phyloP scores from a whole-genome alignment of 2,329 filamentous ascomycete species.

The Ciborinia camelliae region DNA sequence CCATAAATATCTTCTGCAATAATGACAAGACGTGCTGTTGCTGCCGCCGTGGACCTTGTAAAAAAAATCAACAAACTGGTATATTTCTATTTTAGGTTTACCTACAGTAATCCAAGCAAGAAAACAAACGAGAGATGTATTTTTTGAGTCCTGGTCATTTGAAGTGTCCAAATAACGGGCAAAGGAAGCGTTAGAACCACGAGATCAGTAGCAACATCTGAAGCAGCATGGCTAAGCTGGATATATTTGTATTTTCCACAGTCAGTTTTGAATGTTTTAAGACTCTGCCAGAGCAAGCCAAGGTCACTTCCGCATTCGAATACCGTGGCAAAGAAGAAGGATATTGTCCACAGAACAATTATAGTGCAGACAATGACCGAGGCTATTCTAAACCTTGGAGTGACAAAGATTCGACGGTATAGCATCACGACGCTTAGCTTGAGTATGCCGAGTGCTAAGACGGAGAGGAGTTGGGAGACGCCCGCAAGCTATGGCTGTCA shows the following conservation, averaged over 20 bases:
- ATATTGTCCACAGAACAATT: not conserved
- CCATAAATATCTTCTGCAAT: slow-evolving; percentile 2
- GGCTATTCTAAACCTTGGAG: not conserved
- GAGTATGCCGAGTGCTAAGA: not conserved
- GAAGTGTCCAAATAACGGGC: not conserved
- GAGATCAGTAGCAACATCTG: not conserved
- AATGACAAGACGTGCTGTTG: not conserved
- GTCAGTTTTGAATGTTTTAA: not conserved
- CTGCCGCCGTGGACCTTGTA: slow-evolving; percentile 7
- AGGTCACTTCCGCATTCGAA: slow-evolving; percentile 2
- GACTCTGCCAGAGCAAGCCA: not conserved
- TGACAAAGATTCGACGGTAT: not conserved
- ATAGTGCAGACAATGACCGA: not conserved
- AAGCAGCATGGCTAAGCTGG: not conserved
- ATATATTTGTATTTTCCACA: not conserved
- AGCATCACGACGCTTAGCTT: not conserved
- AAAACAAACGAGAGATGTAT: not conserved
- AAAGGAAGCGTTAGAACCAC: not conserved
- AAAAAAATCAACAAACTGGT: too few relatives aligned
- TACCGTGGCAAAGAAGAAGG: not conserved
- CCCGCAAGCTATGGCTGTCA: not conserved
- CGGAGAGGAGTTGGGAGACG: not conserved
- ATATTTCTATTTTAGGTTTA: too few relatives aligned
- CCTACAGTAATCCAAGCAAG: not conserved
- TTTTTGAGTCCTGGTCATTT: not conserved